Base-by-base conservation (phyloP, 148 eudicot species). In the Agrostemma githago region DNA sequence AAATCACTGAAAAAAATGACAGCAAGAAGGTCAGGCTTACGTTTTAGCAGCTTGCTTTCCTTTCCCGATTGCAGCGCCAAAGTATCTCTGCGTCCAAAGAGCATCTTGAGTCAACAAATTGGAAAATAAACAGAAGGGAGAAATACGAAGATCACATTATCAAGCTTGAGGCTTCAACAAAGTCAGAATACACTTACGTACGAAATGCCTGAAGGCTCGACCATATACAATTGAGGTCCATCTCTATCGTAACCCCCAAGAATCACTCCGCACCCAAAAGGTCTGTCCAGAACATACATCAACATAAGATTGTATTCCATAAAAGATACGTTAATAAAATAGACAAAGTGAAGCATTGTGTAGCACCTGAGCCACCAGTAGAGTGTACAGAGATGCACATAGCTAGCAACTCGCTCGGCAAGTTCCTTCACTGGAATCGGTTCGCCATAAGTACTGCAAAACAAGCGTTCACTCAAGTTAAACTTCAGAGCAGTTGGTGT, bases 301-400 rank as follows among this genome's bases (percentile, higher is more conserved):
- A 58, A 11, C 40, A 20, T 60, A 21, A 66, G 79, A 67, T 38
- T 3, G n/a, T 38, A 14, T 21, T 20, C n/a, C 58, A 38, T 11
- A 37, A 43, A 46, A 21, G 3, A 0, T 6, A 66, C 17, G 57
- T 20, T 21, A 34, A 5, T 10, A 17, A 15, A 72, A 11, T 14
- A 14, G 53, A 6, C 20, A 68, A 61, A 12, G 51, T 15, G 44
- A 8, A 40, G 57, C 42, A 62, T 56, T 37, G 9, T 38, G 20
- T 15, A 81, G 76, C 17, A 95, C 99, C 99, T 92, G 86, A 95
- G 99, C 99, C 99, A 95, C 99, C 99, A 95, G 82, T 95, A 95
- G 14, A 95, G 91, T 2, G 99, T 95, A 78, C 94, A 88, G 40
- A 95, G 87, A 85, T 95, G 99, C 73, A 95, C 99, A 80, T 95